Percentiles rank a stretch among this genome's conserved stretches.
phyloP scores from a whole-genome alignment of 2,329 filamentous ascomycete genomes.

The Mollisia scopiformis region DNA sequence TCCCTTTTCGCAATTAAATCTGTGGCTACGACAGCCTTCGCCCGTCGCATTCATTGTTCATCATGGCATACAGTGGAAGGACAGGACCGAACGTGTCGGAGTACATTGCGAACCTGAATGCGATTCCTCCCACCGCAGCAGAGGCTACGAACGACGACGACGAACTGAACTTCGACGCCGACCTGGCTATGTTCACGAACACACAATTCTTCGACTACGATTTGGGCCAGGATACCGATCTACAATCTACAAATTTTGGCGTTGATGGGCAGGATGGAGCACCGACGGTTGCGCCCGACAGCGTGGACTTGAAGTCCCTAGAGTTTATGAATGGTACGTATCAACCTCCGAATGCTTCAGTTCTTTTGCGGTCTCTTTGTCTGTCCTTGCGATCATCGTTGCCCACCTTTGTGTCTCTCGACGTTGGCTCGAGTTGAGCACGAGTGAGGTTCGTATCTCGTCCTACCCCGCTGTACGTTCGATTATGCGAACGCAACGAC shows the following conservation, averaged over 20 bases:
- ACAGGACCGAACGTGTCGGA: constrained; percentile 86
- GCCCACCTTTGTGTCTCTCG: background rate
- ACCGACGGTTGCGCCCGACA: constrained; percentile 7
- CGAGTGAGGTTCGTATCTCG: background rate
- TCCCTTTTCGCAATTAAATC: background rate
- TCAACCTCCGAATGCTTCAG: constrained; percentile 1
- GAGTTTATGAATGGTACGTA: constrained; percentile 19
- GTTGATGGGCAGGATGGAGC: constrained; percentile 15
- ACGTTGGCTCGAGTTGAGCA: background rate
- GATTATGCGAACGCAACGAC: constrained; percentile 1
- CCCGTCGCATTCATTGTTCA: background rate
- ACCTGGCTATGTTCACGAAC: constrained; percentile 80
- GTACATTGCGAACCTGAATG: constrained; percentile 86
- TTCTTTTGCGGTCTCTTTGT: background rate
- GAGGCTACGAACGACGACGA: constrained; percentile 58
- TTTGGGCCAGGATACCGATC: constrained; percentile 61
- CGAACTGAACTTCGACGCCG: constrained; percentile 67
- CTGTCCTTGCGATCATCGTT: background rate
- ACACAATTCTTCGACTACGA: constrained; percentile 83
- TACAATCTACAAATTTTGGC: constrained; percentile 41
- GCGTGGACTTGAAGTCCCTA: constrained; percentile 23
- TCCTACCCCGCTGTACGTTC: background rate
- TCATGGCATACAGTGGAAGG: constrained; percentile 72
- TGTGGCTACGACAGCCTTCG: background rate
- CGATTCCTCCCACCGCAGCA: constrained; percentile 63